Conservation (phyloP, 768 basidiomycete species). For the Hericium rajendrae region DNA sequence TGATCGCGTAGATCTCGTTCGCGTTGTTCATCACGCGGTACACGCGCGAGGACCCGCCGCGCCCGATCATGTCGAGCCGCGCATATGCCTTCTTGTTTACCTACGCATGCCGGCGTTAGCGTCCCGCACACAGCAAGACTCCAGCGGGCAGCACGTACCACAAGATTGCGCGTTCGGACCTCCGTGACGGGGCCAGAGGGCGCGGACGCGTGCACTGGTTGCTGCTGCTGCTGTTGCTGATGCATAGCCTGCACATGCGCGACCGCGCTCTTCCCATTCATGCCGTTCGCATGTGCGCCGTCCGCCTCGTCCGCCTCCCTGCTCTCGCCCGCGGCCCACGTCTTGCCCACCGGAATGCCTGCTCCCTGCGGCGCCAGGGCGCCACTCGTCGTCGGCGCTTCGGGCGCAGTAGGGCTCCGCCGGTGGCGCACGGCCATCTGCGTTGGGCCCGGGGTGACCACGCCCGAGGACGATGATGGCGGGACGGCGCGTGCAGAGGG, state of each 20-base stretch:
- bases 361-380: slow-evolving; percentile 19
- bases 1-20: slow-evolving; percentile 82
- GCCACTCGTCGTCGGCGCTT: slow-evolving; percentile 38
- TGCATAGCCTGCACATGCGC: not conserved
- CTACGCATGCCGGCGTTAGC: slow-evolving; percentile 20
- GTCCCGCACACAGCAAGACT: not conserved
- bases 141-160: slow-evolving; percentile 1
- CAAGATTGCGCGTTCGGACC: slow-evolving; percentile 11
- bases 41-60: slow-evolving; percentile 92
- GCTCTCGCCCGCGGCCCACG: slow-evolving; percentile 37
- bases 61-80: slow-evolving; percentile 82
- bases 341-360: slow-evolving; percentile 22
- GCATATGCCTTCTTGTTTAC: slow-evolving; percentile 81
- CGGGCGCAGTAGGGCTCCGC: slow-evolving; percentile 64
- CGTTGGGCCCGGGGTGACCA: slow-evolving; percentile 5
- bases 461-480: slow-evolving; percentile 5
- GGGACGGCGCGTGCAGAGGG: slow-evolving; percentile 3
- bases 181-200: slow-evolving; percentile 7
- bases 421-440: slow-evolving; percentile 29
- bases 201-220: not conserved
- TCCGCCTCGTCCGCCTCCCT: slow-evolving; percentile 20
- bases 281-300: not conserved
- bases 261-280: not conserved
- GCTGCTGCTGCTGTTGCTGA: not conserved
- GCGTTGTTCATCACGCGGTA: slow-evolving; percentile 77